These are phyloP conservation scores for Noccaea bulbosa DNA, from an alignment of 345 rosid genomes.

Conservation along the genomic window DNA sequence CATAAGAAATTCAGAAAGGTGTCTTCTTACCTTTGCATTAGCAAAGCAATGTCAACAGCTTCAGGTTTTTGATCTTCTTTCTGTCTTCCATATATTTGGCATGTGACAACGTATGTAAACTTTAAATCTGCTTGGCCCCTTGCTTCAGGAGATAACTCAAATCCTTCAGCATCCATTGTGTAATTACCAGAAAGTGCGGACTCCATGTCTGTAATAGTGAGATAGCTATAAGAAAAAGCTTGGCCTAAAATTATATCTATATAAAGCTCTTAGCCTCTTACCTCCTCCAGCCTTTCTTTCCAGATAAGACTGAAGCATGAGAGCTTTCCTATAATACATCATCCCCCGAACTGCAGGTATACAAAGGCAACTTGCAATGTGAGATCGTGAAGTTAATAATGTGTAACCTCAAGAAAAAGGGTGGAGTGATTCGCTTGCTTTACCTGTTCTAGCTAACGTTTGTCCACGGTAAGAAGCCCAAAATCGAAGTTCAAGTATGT, in stretches of 20 bases:
- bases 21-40: slow-evolving; percentile 78
- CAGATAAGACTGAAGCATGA: slow-evolving; percentile 89
- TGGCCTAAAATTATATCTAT: slow-evolving; percentile 19
- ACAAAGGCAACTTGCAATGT: slow-evolving; percentile 12
- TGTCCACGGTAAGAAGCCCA: slow-evolving; percentile 99
- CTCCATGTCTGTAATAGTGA: slow-evolving; percentile 62
- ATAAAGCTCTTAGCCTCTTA: slow-evolving; percentile 43
- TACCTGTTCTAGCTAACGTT: slow-evolving; percentile 96
- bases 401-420: slow-evolving; percentile 16
- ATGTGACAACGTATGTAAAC: slow-evolving; percentile 92
- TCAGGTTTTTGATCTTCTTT: slow-evolving; percentile 93
- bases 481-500: slow-evolving; percentile 91
- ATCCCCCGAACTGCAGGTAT: slow-evolving; percentile 88
- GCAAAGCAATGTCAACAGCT: slow-evolving; percentile 90
- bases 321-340: slow-evolving; percentile 99
- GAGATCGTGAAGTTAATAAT: slow-evolving; percentile 19
- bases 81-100: slow-evolving; percentile 97
- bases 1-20: slow-evolving; percentile 24
- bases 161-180: slow-evolving; percentile 70
- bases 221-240: slow-evolving; percentile 24
- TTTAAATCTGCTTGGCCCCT: slow-evolving; percentile 89
- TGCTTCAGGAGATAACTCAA: slow-evolving; percentile 89
- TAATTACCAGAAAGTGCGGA: slow-evolving; percentile 59
- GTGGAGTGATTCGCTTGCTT: slow-evolving; percentile 14
- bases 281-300: slow-evolving; percentile 77